These are phyloP conservation scores for Gleditsia sinensis DNA, from an alignment of 306 rosid genomes.

Conservation along the genomic window DNA sequence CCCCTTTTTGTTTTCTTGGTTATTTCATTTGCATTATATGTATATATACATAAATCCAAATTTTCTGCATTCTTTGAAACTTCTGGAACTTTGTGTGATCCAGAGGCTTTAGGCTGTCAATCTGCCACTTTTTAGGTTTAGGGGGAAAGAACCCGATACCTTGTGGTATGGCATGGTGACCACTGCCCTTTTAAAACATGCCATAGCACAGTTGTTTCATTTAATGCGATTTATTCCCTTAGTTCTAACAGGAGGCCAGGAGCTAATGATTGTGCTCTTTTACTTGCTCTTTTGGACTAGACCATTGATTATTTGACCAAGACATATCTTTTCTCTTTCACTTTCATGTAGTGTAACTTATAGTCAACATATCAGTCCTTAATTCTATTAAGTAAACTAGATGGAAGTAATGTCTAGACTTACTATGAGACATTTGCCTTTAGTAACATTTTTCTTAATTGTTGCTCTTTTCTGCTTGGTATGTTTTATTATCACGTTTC, in stretches of 20 bases:
- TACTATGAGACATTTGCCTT: neutral
- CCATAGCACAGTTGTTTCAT: neutral
- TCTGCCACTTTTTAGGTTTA: neutral
- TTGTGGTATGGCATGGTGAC: neutral
- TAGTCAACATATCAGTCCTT: neutral
- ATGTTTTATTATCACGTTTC: neutral
- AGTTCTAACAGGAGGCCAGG: neutral
- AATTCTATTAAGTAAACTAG: neutral
- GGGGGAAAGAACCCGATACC: neutral
- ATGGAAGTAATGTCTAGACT: neutral
- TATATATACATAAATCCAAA: neutral
- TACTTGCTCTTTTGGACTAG: neutral
- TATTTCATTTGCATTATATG: neutral
- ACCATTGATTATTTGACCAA: neutral
- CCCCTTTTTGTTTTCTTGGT: neutral
- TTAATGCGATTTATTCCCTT: neutral
- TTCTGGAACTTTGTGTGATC: neutral
- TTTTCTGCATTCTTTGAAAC: neutral
- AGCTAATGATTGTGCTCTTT: neutral
- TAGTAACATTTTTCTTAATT: neutral
- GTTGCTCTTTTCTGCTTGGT: conserved; percentile 6
- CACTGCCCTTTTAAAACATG: neutral
- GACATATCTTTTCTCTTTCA: neutral
- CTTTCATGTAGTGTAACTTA: neutral
- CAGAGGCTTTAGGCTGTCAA: neutral